A percentile compares a stretch with the other conserved stretches of the same genome.
Evolutionary conservation across 2,329 filamentous ascomycete genomes (phyloP).

Genomic region (Claviceps sp.): DNA sequence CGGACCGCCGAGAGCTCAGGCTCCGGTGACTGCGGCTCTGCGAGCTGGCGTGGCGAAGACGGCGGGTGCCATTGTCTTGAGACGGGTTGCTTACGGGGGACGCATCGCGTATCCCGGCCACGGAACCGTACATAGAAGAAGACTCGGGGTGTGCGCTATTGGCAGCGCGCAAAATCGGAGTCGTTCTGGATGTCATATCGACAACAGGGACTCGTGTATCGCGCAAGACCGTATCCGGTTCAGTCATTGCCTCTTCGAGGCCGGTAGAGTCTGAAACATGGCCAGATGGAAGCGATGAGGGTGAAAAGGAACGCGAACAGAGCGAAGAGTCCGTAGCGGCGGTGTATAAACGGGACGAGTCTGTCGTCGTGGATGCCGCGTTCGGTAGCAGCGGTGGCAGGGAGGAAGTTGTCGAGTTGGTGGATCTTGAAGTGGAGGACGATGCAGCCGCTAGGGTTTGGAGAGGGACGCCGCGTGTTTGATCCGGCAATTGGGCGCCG

Average conservation of each 20-base stretch:
- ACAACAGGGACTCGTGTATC: conserved; percentile 4
- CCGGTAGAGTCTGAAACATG: conserved; percentile 9
- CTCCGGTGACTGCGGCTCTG: conserved; percentile 16
- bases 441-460: conserved; percentile 16
- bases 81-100: conserved; percentile 23
- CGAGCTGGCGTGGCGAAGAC: conserved; percentile 21
- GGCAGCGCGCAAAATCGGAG: conserved; percentile 21
- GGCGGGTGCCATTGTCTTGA: conserved; percentile 17
- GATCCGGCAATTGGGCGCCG: not conserved
- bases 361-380: not conserved
- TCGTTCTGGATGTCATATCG: conserved; percentile 23
- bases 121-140: conserved; percentile 25
- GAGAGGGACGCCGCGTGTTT: conserved; percentile 15
- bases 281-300: conserved; percentile 6
- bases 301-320: conserved; percentile 6
- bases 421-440: conserved; percentile 12
- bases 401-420: conserved; percentile 12
- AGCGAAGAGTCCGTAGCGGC: not conserved
- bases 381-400: conserved; percentile 8
- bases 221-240: conserved; percentile 8
- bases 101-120: conserved; percentile 21
- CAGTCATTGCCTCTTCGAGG: conserved; percentile 16
- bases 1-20: conserved; percentile 19
- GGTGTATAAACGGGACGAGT: not conserved
- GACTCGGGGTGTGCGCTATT: conserved; percentile 13